Conservation (phyloP, 2,329 filamentous ascomycete species). For the Leptodontidium sp. region DNA sequence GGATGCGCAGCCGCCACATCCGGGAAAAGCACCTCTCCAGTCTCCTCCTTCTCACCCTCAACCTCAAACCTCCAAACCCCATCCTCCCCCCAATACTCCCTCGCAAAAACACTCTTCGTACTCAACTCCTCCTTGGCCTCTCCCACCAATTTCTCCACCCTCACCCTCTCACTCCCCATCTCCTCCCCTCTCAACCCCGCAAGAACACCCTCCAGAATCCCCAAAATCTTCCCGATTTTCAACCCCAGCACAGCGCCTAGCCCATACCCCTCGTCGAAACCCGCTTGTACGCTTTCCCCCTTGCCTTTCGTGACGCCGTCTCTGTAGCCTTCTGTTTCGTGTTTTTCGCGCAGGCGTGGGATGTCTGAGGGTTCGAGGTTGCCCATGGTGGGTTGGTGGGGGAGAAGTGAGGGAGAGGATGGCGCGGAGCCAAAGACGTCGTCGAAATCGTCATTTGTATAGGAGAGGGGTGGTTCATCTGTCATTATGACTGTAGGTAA, state of each 20-base stretch:
- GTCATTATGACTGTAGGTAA: neutral
- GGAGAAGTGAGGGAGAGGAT: constrained; percentile 38
- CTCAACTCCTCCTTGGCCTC: constrained; percentile 67
- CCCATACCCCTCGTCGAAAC: constrained; percentile 91
- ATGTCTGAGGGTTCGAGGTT: constrained; percentile 45
- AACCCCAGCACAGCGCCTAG: constrained; percentile 84
- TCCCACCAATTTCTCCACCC: constrained; percentile 49
- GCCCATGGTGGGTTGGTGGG: constrained; percentile 14
- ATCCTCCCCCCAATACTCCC: constrained; percentile 72
- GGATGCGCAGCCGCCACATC: constrained; percentile 75
- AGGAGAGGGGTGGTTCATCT: constrained; percentile 3
- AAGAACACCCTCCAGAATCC: constrained; percentile 76
- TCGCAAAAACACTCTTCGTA: constrained; percentile 68
- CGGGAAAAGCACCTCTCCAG: constrained; percentile 59
- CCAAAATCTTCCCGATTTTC: constrained; percentile 76
- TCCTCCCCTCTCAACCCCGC: constrained; percentile 53
- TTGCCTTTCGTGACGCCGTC: constrained; percentile 86
- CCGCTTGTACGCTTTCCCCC: constrained; percentile 77
- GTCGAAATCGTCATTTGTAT: constrained; percentile 43
- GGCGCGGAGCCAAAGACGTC: constrained; percentile 47
- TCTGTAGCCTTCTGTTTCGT: constrained; percentile 81
- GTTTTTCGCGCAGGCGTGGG: constrained; percentile 45
- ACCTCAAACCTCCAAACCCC: constrained; percentile 76
- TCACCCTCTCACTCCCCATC: constrained; percentile 30
- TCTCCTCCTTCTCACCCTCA: constrained; percentile 48